Evolutionary conservation across 441 rosid species (phyloP).

Genomic region (Brassica hybrid): DNA sequence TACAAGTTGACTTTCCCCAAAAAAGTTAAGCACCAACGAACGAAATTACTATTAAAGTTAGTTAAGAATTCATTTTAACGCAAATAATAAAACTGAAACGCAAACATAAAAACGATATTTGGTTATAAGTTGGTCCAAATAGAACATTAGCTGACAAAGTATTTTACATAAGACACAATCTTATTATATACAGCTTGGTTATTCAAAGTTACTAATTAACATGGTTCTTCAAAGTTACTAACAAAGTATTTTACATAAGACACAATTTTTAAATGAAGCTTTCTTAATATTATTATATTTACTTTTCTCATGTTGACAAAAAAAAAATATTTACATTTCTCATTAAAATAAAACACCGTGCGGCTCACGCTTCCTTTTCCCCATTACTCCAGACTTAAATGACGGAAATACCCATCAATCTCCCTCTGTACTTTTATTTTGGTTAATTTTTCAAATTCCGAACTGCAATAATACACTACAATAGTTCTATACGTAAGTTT

Average conservation of each 20-base stretch:
- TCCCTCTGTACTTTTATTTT: neutral
- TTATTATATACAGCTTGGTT: too few species aligned
- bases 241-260: neutral
- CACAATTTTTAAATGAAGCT: neutral
- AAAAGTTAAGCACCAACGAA: neutral
- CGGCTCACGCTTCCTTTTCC: neutral
- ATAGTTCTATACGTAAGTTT: neutral
- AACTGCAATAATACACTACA: neutral
- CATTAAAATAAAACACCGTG: neutral
- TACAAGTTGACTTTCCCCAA: neutral
- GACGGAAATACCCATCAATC: neutral
- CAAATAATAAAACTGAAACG: neutral
- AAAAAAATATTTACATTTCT: too few species aligned
- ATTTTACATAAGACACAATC: neutral
- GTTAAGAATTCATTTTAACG: neutral
- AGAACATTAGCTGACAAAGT: neutral
- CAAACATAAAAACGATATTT: neutral
- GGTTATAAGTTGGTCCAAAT: too few species aligned
- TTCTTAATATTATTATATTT: too few species aligned
- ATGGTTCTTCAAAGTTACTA: too few species aligned
- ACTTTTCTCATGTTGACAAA: too few species aligned
- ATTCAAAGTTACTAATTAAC: too few species aligned
- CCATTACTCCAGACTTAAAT: neutral
- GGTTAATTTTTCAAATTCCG: too few species aligned
- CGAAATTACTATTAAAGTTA: neutral